A percentile compares a stretch with the other conserved stretches of the same genome.
Evolutionary conservation across 192 early-diverging fungal genomes (phyloP).

Genomic region (Mortierella antarctica): DNA sequence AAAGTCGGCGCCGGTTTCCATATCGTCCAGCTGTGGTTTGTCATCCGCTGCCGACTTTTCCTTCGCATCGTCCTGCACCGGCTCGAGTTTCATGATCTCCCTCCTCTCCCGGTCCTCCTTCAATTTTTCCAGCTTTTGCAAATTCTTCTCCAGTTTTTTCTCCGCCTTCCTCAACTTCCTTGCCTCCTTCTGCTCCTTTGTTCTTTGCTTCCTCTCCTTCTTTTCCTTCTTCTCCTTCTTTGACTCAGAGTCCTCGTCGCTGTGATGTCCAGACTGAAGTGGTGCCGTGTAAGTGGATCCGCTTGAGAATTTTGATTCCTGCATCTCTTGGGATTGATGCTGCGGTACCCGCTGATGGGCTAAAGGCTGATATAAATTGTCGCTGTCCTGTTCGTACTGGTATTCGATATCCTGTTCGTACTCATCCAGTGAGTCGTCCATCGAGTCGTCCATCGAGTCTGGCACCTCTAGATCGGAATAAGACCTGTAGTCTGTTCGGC

Average conservation of each 20-base stretch:
- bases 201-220: background rate
- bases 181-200: background rate
- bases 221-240: background rate
- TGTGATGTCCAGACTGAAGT: no score
- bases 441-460: background rate
- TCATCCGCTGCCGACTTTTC: background rate
- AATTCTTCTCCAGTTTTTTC: background rate
- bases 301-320: no score
- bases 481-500: no score
- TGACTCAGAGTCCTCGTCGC: no score
- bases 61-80: background rate
- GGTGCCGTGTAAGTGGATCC: no score
- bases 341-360: no score
- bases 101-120: no score
- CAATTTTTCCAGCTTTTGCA: background rate
- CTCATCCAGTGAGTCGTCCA: slow-evolving; percentile 4
- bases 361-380: no score
- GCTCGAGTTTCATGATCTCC: no score
- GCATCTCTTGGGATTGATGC: no score
- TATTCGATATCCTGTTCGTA: slow-evolving; percentile 34
- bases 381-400: slow-evolving; percentile 4
- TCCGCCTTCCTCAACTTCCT: background rate
- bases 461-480: no score
- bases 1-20: slow-evolving; percentile 19
- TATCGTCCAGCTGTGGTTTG: slow-evolving; percentile 5